A percentile compares a stretch with the other conserved stretches of the same genome.
Evolutionary conservation across 805 yeast species (phyloP).

Genomic region (Cyberlindnera lachancei): DNA sequence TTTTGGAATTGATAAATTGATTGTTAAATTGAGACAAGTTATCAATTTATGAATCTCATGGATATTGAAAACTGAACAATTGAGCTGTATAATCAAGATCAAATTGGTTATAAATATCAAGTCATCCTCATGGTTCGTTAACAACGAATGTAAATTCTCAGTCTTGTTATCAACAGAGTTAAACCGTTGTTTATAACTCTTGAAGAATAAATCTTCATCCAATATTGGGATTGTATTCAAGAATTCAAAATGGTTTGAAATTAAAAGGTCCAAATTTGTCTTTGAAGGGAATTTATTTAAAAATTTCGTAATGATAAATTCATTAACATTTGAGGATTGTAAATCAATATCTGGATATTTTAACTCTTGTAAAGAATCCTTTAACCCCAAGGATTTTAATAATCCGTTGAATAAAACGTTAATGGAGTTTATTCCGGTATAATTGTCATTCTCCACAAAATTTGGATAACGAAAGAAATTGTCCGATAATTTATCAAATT

Average conservation of each 20-base stretch:
- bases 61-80: conserved; percentile 22
- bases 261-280: conserved; percentile 19
- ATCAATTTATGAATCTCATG: conserved; percentile 22
- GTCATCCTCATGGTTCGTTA: conserved; percentile 23
- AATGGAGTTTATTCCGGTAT: conserved; percentile 21
- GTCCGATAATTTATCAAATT: conserved; percentile 6
- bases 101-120: conserved; percentile 21
- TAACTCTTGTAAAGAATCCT: conserved; percentile 23
- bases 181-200: conserved; percentile 13
- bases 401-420: conserved; percentile 15
- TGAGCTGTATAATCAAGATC: conserved; percentile 31
- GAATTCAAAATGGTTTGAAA: conserved; percentile 21
- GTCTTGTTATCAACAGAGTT: conserved; percentile 14
- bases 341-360: conserved; percentile 22
- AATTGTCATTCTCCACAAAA: conserved; percentile 15
- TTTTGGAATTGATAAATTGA: conserved; percentile 14
- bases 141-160: conserved; percentile 8
- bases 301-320: conserved; percentile 14
- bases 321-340: conserved; percentile 17
- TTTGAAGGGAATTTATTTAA: conserved; percentile 22
- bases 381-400: conserved; percentile 9
- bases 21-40: conserved; percentile 11
- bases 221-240: conserved; percentile 21
- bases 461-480: conserved; percentile 22
- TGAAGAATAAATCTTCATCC: conserved; percentile 20